Evolutionary conservation across 2,329 filamentous ascomycete species (phyloP).

Genomic region (Phoma herbarum): DNA sequence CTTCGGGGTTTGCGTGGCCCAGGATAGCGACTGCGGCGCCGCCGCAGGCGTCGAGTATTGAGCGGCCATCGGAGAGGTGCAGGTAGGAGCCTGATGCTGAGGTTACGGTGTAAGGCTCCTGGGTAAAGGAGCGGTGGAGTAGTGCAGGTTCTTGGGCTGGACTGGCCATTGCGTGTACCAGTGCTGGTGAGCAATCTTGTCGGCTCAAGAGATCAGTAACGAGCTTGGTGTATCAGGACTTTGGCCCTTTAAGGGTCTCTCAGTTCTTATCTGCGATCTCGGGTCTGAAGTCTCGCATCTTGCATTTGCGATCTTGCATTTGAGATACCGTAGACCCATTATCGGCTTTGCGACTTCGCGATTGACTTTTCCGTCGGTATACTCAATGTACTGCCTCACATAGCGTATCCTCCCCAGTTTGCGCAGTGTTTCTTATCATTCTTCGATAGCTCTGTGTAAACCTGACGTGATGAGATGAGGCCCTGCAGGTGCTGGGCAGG

Average conservation of each 20-base stretch:
- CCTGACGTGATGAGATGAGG: background rate
- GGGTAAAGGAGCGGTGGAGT: background rate
- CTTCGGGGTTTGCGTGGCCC: background rate
- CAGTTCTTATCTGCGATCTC: background rate
- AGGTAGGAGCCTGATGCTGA: background rate
- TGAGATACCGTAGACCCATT: background rate
- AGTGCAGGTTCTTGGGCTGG: background rate
- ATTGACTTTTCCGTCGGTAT: background rate
- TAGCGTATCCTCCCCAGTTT: background rate
- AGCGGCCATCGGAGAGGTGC: background rate
- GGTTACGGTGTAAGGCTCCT: background rate
- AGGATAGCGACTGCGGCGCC: background rate
- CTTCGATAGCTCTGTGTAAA: background rate
- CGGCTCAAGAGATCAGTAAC: background rate
- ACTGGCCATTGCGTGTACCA: background rate
- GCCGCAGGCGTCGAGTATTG: background rate
- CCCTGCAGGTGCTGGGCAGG: slow-evolving; percentile 2
- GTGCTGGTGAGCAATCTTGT: too few species aligned
- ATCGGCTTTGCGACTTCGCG: background rate
- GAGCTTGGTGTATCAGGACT: background rate
- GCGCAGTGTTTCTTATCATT: background rate
- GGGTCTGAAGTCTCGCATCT: background rate
- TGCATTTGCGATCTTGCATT: background rate
- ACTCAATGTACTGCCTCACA: background rate
- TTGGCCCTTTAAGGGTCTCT: background rate